Conservation (phyloP, 208 protist genomes). For the Trypanosoma conorhini region DNA sequence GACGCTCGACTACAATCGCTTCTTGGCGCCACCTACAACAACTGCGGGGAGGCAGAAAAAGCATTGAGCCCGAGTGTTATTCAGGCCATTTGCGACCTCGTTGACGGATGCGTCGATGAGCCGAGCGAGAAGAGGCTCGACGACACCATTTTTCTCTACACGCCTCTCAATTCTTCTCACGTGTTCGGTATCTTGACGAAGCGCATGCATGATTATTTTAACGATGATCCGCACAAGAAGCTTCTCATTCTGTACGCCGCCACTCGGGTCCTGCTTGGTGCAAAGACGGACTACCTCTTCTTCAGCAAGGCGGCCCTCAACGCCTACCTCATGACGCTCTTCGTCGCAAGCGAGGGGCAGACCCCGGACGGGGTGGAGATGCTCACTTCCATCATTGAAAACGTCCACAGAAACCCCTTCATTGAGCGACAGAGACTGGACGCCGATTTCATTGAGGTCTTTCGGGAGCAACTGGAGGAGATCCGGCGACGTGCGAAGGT, state of each 20-base stretch:
- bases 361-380: slow-evolving; percentile 68
- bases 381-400: slow-evolving; percentile 70
- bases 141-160: slow-evolving; percentile 59
- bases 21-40: slow-evolving; percentile 71
- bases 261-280: slow-evolving; percentile 70
- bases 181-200: slow-evolving; percentile 82
- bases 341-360: slow-evolving; percentile 67
- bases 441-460: slow-evolving; percentile 52
- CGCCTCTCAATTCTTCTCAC: slow-evolving; percentile 66
- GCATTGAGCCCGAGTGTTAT: slow-evolving; percentile 73
- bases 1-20: slow-evolving; percentile 73
- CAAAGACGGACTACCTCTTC: slow-evolving; percentile 35
- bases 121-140: slow-evolving; percentile 51
- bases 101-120: slow-evolving; percentile 75
- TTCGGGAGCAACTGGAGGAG: slow-evolving; percentile 63
- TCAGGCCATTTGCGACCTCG: slow-evolving; percentile 61
- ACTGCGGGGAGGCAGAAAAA: slow-evolving; percentile 52
- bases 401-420: slow-evolving; percentile 60
- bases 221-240: slow-evolving; percentile 82
- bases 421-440: slow-evolving; percentile 60
- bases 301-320: slow-evolving; percentile 68
- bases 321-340: slow-evolving; percentile 80
- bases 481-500: slow-evolving; percentile 63
- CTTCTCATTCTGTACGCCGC: slow-evolving; percentile 76
- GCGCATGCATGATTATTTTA: slow-evolving; percentile 72